Conservation (phyloP, 2,329 filamentous ascomycete species). For the Rhytidhysteron rufulum region DNA sequence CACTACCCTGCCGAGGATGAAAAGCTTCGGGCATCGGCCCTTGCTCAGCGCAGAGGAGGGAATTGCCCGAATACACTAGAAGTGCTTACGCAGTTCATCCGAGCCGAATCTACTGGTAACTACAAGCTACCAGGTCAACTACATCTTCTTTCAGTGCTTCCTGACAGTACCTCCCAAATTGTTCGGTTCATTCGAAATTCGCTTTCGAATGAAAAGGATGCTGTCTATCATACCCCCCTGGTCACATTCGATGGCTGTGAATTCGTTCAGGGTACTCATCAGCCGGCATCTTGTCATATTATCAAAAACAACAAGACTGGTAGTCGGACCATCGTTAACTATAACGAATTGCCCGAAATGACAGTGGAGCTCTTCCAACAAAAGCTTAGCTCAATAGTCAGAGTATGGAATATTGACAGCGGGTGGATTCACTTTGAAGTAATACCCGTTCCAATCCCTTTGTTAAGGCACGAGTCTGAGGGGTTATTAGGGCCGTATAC, state of each 20-base stretch:
- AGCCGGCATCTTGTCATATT: conserved; percentile 67
- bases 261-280: conserved; percentile 51
- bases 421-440: conserved; percentile 73
- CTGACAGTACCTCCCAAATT: conserved; percentile 49
- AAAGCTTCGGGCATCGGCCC: conserved; percentile 62
- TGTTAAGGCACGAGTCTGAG: background rate
- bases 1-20: conserved; percentile 67
- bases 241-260: conserved; percentile 57
- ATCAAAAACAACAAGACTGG: conserved; percentile 57
- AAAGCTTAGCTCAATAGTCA: conserved; percentile 39
- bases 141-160: conserved; percentile 48
- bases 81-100: conserved; percentile 59
- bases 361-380: conserved; percentile 55
- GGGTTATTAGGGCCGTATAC: conserved; percentile 57
- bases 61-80: conserved; percentile 71
- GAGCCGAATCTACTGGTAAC: no score
- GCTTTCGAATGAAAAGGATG: no score
- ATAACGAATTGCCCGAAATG: conserved; percentile 67
- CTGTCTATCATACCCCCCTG: background rate
- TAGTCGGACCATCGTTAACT: conserved; percentile 67
- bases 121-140: conserved; percentile 22
- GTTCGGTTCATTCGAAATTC: conserved; percentile 52
- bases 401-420: background rate
- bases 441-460: background rate
- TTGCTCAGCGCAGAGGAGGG: conserved; percentile 62